Percentiles rank a stretch among this genome's conserved stretches.
phyloP scores from a whole-genome alignment of 1,139 yeast species.

The Saccharomyces pastorianus region DNA sequence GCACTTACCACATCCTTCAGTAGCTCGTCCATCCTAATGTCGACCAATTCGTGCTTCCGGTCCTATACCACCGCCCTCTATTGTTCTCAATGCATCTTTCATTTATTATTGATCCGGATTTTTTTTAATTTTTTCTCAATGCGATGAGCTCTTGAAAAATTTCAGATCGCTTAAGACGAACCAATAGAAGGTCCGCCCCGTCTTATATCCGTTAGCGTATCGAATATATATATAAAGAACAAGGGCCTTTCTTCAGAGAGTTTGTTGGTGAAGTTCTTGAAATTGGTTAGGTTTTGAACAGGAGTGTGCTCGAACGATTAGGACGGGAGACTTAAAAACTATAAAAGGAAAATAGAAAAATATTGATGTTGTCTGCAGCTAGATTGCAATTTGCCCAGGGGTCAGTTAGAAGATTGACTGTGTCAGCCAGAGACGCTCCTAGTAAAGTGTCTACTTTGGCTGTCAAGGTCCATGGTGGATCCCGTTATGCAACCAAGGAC shows the following conservation, averaged over 20 bases:
- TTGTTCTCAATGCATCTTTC: neutral
- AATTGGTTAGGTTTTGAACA: neutral
- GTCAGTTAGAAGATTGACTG: slow-evolving; percentile 32
- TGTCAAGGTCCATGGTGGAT: slow-evolving; percentile 80
- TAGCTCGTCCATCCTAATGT: neutral
- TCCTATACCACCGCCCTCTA: no score
- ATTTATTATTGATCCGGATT: neutral
- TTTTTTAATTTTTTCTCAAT: neutral
- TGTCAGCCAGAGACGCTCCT: slow-evolving; percentile 40
- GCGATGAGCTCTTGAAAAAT: neutral
- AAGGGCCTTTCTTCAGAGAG: neutral
- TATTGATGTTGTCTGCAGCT: slow-evolving; percentile 13
- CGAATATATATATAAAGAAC: neutral
- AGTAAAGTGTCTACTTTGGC: slow-evolving; percentile 63
- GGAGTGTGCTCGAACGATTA: neutral
- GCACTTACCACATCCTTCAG: neutral
- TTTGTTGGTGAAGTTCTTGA: neutral
- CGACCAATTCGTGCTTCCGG: no score
- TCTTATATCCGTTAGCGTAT: neutral
- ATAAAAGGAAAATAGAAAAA: neutral
- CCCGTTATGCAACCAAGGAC: slow-evolving; percentile 65
- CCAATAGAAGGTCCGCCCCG: slow-evolving; percentile 2
- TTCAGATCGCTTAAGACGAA: slow-evolving; percentile 1
- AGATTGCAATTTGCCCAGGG: slow-evolving; percentile 20
- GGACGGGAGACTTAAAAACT: neutral